Evolutionary conservation across 345 rosid species (phyloP).

Genomic region (Physaria fendleri): DNA sequence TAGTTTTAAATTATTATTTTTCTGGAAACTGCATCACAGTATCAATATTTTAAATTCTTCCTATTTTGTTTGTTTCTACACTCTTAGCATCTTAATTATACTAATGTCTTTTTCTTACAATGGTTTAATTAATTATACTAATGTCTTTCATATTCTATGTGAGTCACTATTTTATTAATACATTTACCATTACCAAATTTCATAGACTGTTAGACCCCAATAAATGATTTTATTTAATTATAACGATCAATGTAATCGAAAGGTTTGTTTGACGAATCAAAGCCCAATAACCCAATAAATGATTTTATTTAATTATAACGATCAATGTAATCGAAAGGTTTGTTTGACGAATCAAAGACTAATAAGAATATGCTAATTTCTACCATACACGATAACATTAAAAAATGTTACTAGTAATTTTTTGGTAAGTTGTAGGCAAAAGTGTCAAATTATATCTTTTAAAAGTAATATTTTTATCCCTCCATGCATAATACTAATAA

Average conservation of each 20-base stretch:
- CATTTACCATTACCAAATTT: too few relatives aligned
- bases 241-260: not conserved
- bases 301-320: not conserved
- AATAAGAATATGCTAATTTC: too few relatives aligned
- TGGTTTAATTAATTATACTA: not conserved
- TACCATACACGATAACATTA: not conserved
- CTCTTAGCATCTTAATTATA: conserved; percentile 7
- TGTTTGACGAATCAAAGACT: conserved; percentile 2
- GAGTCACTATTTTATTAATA: too few relatives aligned
- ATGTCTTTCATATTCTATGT: not conserved
- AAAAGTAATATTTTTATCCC: not conserved
- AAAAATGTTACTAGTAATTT: not conserved
- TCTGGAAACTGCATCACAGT: conserved; percentile 12
- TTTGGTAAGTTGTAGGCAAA: not conserved
- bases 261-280: conserved; percentile 3
- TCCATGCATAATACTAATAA: not conserved
- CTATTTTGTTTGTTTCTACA: conserved; percentile 16
- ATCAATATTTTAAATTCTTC: conserved; percentile 3
- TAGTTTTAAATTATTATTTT: conserved; percentile 3
- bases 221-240: not conserved
- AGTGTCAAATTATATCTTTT: not conserved
- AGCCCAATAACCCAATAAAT: not conserved
- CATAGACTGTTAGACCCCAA: conserved; percentile 14
- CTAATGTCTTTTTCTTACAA: not conserved
- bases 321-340: not conserved